These are phyloP conservation scores for Didymella keratinophila DNA, from an alignment of 2,329 filamentous ascomycete species.

Conservation along the genomic window DNA sequence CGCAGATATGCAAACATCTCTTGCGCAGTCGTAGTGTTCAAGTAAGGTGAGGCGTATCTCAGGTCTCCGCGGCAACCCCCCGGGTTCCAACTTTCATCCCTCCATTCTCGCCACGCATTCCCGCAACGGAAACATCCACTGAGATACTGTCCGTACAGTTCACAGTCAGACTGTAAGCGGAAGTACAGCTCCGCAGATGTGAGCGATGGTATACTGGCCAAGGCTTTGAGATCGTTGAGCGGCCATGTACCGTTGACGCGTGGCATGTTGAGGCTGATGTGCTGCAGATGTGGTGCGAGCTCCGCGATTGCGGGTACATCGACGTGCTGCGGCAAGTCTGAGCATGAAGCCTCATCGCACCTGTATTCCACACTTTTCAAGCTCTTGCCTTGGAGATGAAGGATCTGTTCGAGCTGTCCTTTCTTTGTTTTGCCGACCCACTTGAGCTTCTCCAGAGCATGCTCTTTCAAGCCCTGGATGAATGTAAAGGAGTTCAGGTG, in stretches of 20 bases:
- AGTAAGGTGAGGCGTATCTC: not conserved
- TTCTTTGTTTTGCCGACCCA: constrained; percentile 5
- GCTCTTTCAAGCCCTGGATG: not conserved
- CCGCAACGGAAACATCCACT: not conserved
- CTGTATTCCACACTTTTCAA: not conserved
- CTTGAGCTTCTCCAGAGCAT: not conserved
- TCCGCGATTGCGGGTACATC: not conserved
- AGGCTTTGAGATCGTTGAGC: constrained; percentile 12
- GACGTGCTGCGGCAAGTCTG: not conserved
- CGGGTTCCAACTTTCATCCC: not conserved
- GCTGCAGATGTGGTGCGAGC: not conserved
- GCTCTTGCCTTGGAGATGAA: not conserved
- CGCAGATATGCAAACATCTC: not conserved
- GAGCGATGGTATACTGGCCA: not conserved
- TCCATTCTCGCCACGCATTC: not conserved
- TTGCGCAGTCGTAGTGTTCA: not conserved
- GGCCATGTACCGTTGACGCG: constrained; percentile 28
- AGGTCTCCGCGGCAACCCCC: not conserved
- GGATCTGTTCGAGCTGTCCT: not conserved
- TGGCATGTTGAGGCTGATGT: constrained; percentile 25
- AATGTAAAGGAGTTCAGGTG: not conserved
- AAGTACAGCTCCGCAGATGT: constrained; percentile 1
- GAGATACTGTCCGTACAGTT: not conserved
- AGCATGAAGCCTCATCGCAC: not conserved
- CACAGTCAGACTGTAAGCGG: not conserved